Percentiles rank a stretch among this genome's conserved stretches.
These are phyloP conservation scores for Kodamaea sp. DNA, from an alignment of 1,139 yeast species.

Conservation along the genomic window DNA sequence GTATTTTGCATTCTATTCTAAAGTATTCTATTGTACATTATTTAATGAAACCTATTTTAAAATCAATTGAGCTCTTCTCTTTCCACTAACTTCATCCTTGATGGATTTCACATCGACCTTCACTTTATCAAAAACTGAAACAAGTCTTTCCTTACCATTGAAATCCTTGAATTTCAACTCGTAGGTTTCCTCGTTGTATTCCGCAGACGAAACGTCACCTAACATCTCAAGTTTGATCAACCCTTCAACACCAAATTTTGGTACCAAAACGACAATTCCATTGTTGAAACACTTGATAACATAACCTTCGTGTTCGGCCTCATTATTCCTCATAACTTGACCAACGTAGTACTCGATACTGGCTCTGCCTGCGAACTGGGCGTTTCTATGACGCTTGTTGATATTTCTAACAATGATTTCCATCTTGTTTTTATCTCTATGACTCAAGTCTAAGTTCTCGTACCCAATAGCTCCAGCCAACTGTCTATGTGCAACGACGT, in stretches of 20 bases:
- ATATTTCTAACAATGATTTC: slow-evolving; percentile 86
- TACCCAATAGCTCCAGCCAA: slow-evolving; percentile 96
- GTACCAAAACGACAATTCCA: slow-evolving; percentile 93
- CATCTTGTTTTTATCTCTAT: slow-evolving; percentile 89
- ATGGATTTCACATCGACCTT: slow-evolving; percentile 78
- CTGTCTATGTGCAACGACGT: slow-evolving; percentile 95
- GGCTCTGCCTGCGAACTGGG: slow-evolving; percentile 98
- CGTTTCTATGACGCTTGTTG: slow-evolving; percentile 93
- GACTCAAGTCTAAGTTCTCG: slow-evolving; percentile 77
- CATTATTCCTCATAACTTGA: slow-evolving; percentile 86
- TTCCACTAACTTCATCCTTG: slow-evolving; percentile 85
- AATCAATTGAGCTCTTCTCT: slow-evolving; percentile 83
- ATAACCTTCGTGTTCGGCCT: slow-evolving; percentile 80
- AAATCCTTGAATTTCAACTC: slow-evolving; percentile 57
- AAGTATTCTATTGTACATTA: too few species aligned
- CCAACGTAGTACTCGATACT: slow-evolving; percentile 97
- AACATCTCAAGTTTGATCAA: slow-evolving; percentile 78
- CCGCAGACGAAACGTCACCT: slow-evolving; percentile 64
- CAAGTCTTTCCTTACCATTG: slow-evolving; percentile 44
- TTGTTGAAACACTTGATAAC: slow-evolving; percentile 90
- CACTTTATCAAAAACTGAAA: slow-evolving; percentile 85
- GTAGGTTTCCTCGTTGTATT: slow-evolving; percentile 76
- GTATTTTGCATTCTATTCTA: too few species aligned
- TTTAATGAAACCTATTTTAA: too few species aligned
- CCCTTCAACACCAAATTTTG: slow-evolving; percentile 97